Base-by-base conservation (phyloP, 768 basidiomycete genomes). In the Dendrothele bispora region DNA sequence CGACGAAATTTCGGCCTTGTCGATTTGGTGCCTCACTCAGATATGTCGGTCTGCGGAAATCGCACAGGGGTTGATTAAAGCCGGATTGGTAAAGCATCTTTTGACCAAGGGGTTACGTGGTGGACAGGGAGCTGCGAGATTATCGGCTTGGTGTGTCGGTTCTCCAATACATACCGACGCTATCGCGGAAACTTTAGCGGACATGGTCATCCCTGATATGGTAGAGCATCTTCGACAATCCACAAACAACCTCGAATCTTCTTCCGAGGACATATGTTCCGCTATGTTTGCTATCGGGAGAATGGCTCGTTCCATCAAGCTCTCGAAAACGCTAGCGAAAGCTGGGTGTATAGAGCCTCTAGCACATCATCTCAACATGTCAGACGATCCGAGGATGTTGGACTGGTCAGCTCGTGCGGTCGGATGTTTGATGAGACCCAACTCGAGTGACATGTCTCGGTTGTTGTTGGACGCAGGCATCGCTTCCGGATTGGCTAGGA, bases 351-450 rank as follows among this genome's bases (percentile, higher is more conserved):
- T 55, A 18, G 50, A 38, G 11, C 39, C 54, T 26, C 36, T 61
- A 6, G 48, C 58, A 12, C 52, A 59, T 41, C 48, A 48, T 30
- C 41, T 61, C 8, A 20, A 34, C 22, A 55, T 50, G n/a, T 52
- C 55, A 8, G 49, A 50, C 15, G 54, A 61, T 22, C 48, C 55
- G 11, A 47, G 21, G 24, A 51, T 61, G 14, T 41, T 62, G 27
- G 46, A 50, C 14, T 60, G 55, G 55, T 28, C 28, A 20, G 54
- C 59, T 17, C 51, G 59, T 10, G 54, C 55, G 5, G 49, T 59
- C 3, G 61, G 59, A 21, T 61, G 59, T 38, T 17, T 61, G 30
- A 58, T 58, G 57, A 50, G 61, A 5, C 61, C 59, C 5, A 61
- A 61, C 26, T 51, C 51, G 18, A 39, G 53, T 5, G 57, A 62